Base-by-base conservation (phyloP, 176 grass and related monocot species). In the Secale cereale region DNA sequence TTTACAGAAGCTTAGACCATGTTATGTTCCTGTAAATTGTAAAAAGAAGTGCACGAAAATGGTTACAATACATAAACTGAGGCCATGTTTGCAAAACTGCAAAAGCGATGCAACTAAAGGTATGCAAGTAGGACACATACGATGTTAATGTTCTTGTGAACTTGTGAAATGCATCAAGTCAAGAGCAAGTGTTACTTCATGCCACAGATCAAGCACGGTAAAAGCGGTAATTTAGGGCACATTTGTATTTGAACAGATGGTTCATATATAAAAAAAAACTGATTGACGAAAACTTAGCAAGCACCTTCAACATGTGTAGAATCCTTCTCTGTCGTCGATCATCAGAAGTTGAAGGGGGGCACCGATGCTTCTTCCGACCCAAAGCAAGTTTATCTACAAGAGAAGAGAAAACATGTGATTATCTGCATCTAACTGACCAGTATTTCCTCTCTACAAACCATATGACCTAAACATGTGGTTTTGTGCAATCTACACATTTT, bases 291-390 rank as follows among this genome's bases (percentile, higher is more conserved):
- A 69, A 69, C 35, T 83, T 59, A 85, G 60, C 19, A 69, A 39
- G 79, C 30, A 98, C 95, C 95, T 88, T 82, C 66, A 98, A 80
- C 85, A 87, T 93, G 79, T 95, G 86, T 17, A 98, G 72, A 91
- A 98, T 98, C 72, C 92, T 92, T 82, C 78, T 81, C 82, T 98
- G 87, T 10, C 95, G 92, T 72, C 59, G 90, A 66, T 82, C 83
- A 88, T 77, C 83, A 64, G 85, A 78, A 82, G 87, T 93, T 80
- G 80, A 85, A 65, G 83, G 80, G 57, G 65, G 69, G 72, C 91
- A 74, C 30, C 73, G 80, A 71, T 83, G 78, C 80, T 87, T 93
- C 89, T 81, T 86, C 28, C 60, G 61, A 77, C 76, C 63, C 37
- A 27, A 62, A 90, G 86, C 22, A 76, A 78, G 32, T 83, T 87